These are phyloP conservation scores for Pythium scleroteichum DNA, from an alignment of 352 stramenopile species.

Conservation along the genomic window DNA sequence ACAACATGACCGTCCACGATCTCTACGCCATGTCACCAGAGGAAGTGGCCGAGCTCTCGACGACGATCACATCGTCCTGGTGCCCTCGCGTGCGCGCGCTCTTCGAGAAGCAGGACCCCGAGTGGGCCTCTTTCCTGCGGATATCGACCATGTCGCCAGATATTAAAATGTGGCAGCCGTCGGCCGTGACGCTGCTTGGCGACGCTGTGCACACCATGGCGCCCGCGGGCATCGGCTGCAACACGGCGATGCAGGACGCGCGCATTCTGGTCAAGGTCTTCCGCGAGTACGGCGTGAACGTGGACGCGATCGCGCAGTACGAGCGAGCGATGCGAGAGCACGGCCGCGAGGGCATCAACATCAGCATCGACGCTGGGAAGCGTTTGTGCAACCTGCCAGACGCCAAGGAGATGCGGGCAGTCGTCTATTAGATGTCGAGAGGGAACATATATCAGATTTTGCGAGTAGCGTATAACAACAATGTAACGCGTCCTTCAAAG, in stretches of 20 bases:
- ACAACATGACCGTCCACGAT: constrained; percentile 41
- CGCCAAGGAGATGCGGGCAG: constrained; percentile 6
- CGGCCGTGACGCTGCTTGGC: constrained; percentile 51
- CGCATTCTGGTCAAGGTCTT: constrained; percentile 41
- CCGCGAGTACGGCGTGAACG: constrained; percentile 39
- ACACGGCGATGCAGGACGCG: constrained; percentile 60
- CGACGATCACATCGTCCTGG: constrained; percentile 48
- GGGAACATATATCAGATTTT: too few species aligned
- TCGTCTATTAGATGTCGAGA: background rate
- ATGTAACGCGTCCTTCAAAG: too few species aligned
- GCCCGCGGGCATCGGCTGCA: constrained; percentile 59
- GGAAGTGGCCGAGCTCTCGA: constrained; percentile 27
- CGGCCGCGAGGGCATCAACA: constrained; percentile 9
- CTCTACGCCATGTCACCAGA: constrained; percentile 35
- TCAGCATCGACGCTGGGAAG: constrained; percentile 8
- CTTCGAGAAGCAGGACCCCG: constrained; percentile 41
- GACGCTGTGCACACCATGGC: constrained; percentile 73
- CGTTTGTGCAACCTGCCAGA: constrained; percentile 7
- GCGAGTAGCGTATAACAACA: too few species aligned
- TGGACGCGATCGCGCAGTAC: constrained; percentile 56
- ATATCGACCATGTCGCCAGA: constrained; percentile 64
- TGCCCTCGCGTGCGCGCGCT: constrained; percentile 44
- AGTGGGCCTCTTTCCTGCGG: constrained; percentile 61
- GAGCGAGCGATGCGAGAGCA: constrained; percentile 29
- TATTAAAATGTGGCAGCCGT: constrained; percentile 50